A percentile compares a stretch with the other conserved stretches of the same genome.
phyloP scores from a whole-genome alignment of 192 early-diverging fungal genomes.

The Entomortierella beljakovae region DNA sequence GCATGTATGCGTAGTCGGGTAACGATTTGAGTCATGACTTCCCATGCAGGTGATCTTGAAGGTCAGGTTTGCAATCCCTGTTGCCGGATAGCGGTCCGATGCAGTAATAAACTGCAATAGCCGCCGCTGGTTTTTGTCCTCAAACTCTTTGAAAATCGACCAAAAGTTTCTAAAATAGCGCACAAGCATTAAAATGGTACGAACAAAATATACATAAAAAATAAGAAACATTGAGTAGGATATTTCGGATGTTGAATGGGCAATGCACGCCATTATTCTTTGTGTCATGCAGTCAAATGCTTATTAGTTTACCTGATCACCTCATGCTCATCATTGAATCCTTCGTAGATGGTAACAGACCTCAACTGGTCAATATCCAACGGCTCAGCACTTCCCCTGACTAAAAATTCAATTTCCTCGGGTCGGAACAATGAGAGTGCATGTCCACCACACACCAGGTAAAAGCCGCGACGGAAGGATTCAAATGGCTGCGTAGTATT shows the following conservation, averaged over 20 bases:
- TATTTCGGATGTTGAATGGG: background rate
- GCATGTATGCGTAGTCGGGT: constrained; percentile 95
- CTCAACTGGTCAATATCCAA: constrained; percentile 67
- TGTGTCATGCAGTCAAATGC: background rate
- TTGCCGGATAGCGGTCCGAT: constrained; percentile 90
- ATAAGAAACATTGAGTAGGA: background rate
- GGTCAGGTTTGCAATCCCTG: constrained; percentile 73
- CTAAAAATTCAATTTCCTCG: constrained; percentile 92
- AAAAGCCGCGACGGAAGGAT: constrained; percentile 88
- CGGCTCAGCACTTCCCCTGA: constrained; percentile 85
- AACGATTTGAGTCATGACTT: constrained; percentile 64
- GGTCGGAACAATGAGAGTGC: constrained; percentile 88
- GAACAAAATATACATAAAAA: background rate
- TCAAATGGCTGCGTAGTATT: constrained; percentile 70
- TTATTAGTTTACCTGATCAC: constrained; percentile 61
- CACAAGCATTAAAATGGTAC: background rate
- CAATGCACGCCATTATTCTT: constrained; percentile 2
- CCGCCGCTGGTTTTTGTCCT: constrained; percentile 71
- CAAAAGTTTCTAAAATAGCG: constrained; percentile 72
- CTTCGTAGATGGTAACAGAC: constrained; percentile 66
- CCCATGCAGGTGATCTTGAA: constrained; percentile 82
- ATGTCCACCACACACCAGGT: constrained; percentile 89
- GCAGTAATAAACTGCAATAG: constrained; percentile 92
- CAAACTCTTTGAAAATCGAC: constrained; percentile 79
- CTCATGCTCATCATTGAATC: constrained; percentile 68